Evolutionary conservation across 257 asterid species (phyloP).

Genomic region (Ligustrum vulgare): DNA sequence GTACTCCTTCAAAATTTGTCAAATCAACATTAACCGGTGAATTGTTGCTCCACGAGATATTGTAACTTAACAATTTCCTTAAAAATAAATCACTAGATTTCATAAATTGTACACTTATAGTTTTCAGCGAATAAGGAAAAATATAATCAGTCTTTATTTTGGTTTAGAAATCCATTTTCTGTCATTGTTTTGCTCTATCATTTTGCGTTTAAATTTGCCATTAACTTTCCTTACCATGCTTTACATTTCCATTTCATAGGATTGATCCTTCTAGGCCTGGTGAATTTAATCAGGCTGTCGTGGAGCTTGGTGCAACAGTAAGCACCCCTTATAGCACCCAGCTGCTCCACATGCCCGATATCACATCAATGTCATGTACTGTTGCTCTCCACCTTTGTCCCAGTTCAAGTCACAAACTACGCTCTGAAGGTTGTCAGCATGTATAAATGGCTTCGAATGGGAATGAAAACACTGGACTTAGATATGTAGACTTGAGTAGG

Average conservation of each 20-base stretch:
- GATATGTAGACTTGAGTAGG: no score
- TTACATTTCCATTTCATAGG: slow-evolving; percentile 46
- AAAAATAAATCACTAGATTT: no score
- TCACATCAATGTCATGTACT: slow-evolving; percentile 69
- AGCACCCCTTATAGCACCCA: no score
- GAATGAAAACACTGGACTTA: no score
- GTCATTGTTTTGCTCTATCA: background rate
- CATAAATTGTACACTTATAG: no score
- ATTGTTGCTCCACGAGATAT: no score
- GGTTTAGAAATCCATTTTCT: no score
- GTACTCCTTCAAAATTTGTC: background rate
- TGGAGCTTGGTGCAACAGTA: slow-evolving; percentile 99
- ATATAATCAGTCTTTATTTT: background rate
- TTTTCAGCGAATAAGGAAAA: background rate
- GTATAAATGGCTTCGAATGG: no score
- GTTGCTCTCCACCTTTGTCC: slow-evolving; percentile 45
- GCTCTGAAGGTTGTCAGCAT: no score
- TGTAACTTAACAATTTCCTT: no score
- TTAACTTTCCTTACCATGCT: slow-evolving; percentile 1
- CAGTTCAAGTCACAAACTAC: slow-evolving; percentile 73
- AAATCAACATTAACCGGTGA: no score
- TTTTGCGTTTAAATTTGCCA: background rate
- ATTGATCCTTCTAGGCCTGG: slow-evolving; percentile 88
- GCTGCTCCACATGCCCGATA: slow-evolving; percentile 75
- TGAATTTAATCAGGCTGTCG: slow-evolving; percentile 90